These are phyloP conservation scores for Colletotrichum filicis DNA, from an alignment of 2,329 filamentous ascomycete species.

Conservation along the genomic window DNA sequence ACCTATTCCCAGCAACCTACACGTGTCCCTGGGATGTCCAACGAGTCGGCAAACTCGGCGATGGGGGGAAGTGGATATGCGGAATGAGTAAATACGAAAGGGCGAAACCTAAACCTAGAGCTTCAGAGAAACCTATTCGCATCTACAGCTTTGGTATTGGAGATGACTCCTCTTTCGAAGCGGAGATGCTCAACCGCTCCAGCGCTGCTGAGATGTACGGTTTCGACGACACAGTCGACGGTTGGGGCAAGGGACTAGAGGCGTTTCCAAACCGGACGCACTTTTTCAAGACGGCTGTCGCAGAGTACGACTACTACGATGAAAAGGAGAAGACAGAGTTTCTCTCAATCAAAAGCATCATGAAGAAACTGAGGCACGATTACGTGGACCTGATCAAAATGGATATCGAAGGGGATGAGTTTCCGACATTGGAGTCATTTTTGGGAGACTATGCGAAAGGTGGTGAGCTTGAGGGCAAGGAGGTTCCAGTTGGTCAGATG, in stretches of 20 bases:
- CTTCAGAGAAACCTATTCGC: conserved; percentile 37
- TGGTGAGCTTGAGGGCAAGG: neutral
- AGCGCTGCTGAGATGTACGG: conserved; percentile 47
- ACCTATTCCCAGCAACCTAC: conserved; percentile 50
- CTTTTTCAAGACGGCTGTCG: conserved; percentile 46
- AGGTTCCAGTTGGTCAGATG: conserved; percentile 36
- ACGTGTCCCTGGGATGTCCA: conserved; percentile 52
- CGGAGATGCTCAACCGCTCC: conserved; percentile 48
- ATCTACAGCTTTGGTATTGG: conserved; percentile 51
- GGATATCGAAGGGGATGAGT: conserved; percentile 43
- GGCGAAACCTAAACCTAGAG: conserved; percentile 15
- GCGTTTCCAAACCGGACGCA: conserved; percentile 40
- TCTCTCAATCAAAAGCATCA: conserved; percentile 47
- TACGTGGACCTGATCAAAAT: conserved; percentile 40
- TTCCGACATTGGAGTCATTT: neutral
- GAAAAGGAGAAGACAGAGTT: conserved; percentile 40
- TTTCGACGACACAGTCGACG: conserved; percentile 48
- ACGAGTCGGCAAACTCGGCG: conserved; percentile 49
- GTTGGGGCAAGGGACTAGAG: conserved; percentile 43
- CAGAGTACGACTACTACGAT: conserved; percentile 39
- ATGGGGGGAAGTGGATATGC: conserved; percentile 55
- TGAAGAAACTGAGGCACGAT: conserved; percentile 48
- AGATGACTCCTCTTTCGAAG: conserved; percentile 50
- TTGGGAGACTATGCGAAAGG: neutral
- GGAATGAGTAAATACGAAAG: conserved; percentile 48